A percentile compares a stretch with the other conserved stretches of the same genome.
phyloP scores from a whole-genome alignment of 306 rosid genomes.

The Dryas octopetala region DNA sequence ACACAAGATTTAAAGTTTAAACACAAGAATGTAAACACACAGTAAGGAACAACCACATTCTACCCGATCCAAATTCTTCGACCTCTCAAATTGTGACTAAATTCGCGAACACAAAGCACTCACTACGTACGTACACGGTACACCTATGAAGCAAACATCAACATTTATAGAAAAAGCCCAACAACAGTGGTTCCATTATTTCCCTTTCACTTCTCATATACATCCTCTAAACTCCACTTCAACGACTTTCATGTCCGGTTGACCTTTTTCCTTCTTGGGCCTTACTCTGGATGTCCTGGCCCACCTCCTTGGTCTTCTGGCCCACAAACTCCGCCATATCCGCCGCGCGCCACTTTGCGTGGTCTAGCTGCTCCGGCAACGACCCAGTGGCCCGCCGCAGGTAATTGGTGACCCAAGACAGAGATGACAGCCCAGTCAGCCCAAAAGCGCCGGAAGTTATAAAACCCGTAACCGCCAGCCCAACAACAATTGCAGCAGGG shows the following conservation, averaged over 20 bases:
- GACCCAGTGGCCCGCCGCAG: conserved; percentile 29
- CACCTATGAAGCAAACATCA: background rate
- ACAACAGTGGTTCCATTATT: conserved; percentile 7
- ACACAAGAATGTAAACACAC: background rate
- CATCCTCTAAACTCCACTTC: background rate
- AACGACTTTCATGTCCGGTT: conserved; percentile 14
- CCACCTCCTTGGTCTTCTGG: conserved; percentile 79
- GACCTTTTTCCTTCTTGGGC: conserved; percentile 69
- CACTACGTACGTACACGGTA: background rate
- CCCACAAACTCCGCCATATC: conserved; percentile 57
- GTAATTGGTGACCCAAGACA: conserved; percentile 59
- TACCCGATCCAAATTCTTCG: conserved; percentile 11
- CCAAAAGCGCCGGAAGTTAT: conserved; percentile 59
- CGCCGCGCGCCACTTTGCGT: conserved; percentile 49
- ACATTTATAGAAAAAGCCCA: background rate
- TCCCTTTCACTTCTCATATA: background rate
- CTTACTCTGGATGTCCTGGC: conserved; percentile 67
- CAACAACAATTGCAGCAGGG: conserved; percentile 51
- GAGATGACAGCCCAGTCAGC: conserved; percentile 55
- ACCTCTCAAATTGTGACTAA: conserved; percentile 2
- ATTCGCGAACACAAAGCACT: background rate
- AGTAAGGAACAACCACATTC: conserved; percentile 7
- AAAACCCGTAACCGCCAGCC: conserved; percentile 49
- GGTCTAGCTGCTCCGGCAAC: conserved; percentile 49
- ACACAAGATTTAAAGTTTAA: background rate